Evolutionary conservation across 1,139 yeast species (phyloP).

Genomic region (Hansenula lynferdii): DNA sequence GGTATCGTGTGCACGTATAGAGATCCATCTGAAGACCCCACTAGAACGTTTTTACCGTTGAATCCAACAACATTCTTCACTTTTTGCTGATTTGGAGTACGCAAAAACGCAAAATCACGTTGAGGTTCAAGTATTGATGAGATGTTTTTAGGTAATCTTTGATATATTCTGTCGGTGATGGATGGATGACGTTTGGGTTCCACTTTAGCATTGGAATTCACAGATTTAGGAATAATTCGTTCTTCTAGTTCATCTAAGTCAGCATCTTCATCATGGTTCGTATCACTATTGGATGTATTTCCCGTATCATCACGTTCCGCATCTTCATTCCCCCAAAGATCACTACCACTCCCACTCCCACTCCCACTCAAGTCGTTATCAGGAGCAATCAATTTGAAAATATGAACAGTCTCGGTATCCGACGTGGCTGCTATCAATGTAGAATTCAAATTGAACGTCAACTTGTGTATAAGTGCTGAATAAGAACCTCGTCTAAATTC

Average conservation of each 20-base stretch:
- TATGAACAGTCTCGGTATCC: constrained; percentile 64
- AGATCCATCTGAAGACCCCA: constrained; percentile 24
- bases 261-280: too few species aligned
- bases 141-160: constrained; percentile 27
- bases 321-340: background rate
- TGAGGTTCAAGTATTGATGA: constrained; percentile 33
- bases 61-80: constrained; percentile 21
- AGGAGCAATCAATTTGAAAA: constrained; percentile 41
- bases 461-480: constrained; percentile 47
- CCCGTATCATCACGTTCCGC: too few species aligned
- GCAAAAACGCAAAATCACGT: constrained; percentile 33
- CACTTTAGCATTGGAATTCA: background rate
- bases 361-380: background rate
- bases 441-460: constrained; percentile 48
- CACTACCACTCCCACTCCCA: background rate
- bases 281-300: too few species aligned
- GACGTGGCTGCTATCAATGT: constrained; percentile 59
- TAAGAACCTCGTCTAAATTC: constrained; percentile 72
- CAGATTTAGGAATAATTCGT: constrained; percentile 1
- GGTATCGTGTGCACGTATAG: constrained; percentile 26
- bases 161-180: constrained; percentile 16
- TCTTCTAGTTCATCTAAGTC: constrained; percentile 1
- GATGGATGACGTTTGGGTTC: constrained; percentile 10
- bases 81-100: constrained; percentile 23
- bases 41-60: constrained; percentile 21